Base-by-base conservation (phyloP, 1,139 yeast species). In the Magnusiomyces suaveolens region DNA sequence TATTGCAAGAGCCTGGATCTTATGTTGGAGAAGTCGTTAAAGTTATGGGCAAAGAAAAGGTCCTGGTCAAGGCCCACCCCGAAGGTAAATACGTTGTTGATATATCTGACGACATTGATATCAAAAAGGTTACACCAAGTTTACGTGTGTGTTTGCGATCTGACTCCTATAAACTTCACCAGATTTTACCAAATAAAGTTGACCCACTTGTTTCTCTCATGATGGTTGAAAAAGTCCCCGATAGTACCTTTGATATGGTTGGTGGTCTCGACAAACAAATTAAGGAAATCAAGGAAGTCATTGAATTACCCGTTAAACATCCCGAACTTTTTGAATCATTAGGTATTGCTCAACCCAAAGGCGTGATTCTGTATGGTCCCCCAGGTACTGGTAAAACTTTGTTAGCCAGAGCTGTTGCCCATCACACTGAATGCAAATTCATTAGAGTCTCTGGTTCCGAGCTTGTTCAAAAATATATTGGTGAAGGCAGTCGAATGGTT, bases 141-240 rank as follows among this genome's bases (percentile, higher is more conserved):
- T 79, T 90, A 66, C 82, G 98, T 64, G 98, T 92, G n/a, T 92
- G 98, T 67, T 76, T 92, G 60, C 86, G 94, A 68, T 85, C 96
- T 46, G 98, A 94, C 69, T 84, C 95, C 29, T 92, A 94, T 72
- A 94, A 89, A 70, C 75, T 92, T 64, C 97, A 92, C 72, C 92
- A 90, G 71, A 87, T 92, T 47, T 77, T 92, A 61, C 98, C 97
- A 57, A 94, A 92, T 72, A 92, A 92, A 69, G 88, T 94, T 39
- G 98, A 92, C 69, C 98, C 98, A n/a, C 79, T 92, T 67, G 97
- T 92, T 36, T 88, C 97, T 55, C 79, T 92, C 65, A 92, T 92
- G 98, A 92, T 92, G 98, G 97, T 94, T 59, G 98, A 92, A 71
- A 92, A 92, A 69, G 97, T 92, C 20, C 98, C 98, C 3, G 98